Conservation (phyloP, 495 filamentous ascomycete genomes). For the Cladorrhinum samala region DNA sequence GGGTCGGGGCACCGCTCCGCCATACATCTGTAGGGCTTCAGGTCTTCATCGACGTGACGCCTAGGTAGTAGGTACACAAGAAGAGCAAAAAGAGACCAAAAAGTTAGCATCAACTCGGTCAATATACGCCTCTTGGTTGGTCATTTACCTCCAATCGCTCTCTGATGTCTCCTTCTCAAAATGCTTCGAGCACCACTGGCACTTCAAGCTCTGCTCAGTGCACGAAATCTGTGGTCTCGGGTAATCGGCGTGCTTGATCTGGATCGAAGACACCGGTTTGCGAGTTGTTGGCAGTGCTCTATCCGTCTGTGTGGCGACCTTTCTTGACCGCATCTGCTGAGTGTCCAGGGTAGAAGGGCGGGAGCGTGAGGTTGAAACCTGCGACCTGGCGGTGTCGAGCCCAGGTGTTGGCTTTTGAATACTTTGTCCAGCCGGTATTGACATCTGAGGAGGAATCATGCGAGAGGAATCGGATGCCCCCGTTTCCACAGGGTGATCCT, state of each 20-base stretch:
- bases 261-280: not conserved
- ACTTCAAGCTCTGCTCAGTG: not conserved
- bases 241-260: not conserved
- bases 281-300: not conserved
- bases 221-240: not conserved
- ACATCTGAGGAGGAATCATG: too few relatives aligned
- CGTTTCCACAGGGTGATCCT: not conserved
- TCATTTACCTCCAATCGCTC: constrained; percentile 1
- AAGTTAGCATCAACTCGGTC: not conserved
- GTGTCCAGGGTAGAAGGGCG: not conserved
- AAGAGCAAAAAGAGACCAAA: not conserved
- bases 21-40: not conserved
- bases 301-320: not conserved
- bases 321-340: not conserved
- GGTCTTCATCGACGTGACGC: constrained; percentile 1
- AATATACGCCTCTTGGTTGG: too few relatives aligned
- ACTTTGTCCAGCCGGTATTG: too few relatives aligned
- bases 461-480: too few relatives aligned
- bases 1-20: not conserved
- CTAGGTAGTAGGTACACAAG: not conserved
- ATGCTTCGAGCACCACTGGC: not conserved
- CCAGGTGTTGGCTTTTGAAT: too few relatives aligned
- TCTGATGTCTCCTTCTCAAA: not conserved
- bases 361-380: not conserved
- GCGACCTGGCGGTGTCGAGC: not conserved